Evolutionary conservation across 176 grass and related monocot genomes (phyloP), one percentile per base, ranked within the genome.

Genomic region (Aegilops speltoides): DNA sequence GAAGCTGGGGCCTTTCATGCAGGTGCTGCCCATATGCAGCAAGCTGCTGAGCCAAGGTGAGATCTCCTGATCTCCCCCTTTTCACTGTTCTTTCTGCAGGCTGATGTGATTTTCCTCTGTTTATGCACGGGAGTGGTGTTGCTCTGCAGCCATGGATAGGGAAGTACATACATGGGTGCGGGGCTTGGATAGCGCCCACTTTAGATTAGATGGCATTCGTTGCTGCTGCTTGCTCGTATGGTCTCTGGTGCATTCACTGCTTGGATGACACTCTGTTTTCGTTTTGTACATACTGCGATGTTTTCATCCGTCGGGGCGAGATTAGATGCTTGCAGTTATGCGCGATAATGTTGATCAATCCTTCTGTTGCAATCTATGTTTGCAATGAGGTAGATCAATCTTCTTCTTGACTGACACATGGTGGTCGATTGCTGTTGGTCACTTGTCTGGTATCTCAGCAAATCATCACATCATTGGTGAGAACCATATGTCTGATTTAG

Each of bases 1-100:
- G 85, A 96, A 99, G 83, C 90, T 99, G 50, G 97, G 92, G 8
- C 97, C 97, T 50, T 99, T 99, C 92, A 92, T 94, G 93, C 97
- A 96, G 92, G 89, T 99, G 73, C 80, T 99, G 88, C 97, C 97
- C 31, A 90, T 96, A 91, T 99, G 97, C 91, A 91, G 89, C 80
- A 95, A 93, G 73, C 73, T 99, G 61, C 37, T 99, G 85, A 93
- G 90, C 68, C 97, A 96, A 96, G 97, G 97, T 94, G 82, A 84
- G 81, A 83, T 80, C 82, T 85, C 92, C 81, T 79, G 6, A 22
- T 20, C 56, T 20, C 74, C 71, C 15, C 54, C 68, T 48, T 86
- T 80, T 25, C 48, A 32, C 71, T 76, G 31, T 81, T 84, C 57
- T 84, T 15, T 38, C 26, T 79, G 79, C 62, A 63, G 82, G 15